Conservation (phyloP, 495 filamentous ascomycete species). For the Xylaria cubensis region DNA sequence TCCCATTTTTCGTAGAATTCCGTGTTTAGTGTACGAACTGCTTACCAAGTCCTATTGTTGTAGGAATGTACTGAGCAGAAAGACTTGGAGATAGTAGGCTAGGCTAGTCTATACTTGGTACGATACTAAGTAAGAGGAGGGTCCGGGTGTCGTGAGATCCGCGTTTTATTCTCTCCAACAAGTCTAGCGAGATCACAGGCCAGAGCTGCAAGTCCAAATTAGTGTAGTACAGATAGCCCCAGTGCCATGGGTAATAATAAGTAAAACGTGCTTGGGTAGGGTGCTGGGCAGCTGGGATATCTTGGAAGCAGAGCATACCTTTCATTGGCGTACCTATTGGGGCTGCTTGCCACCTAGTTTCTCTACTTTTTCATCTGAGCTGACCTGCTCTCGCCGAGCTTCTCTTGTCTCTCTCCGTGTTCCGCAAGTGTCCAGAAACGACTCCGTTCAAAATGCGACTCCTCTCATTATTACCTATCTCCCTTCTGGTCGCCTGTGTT, state of each 20-base stretch:
- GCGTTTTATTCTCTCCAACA: constrained; percentile 28
- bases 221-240: not conserved
- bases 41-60: not conserved
- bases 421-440: not conserved
- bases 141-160: constrained; percentile 24
- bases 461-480: constrained; percentile 28
- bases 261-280: constrained; percentile 6
- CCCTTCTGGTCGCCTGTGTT: constrained; percentile 24
- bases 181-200: constrained; percentile 13
- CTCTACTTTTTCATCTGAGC: not conserved
- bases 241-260: constrained; percentile 8
- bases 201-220: constrained; percentile 9
- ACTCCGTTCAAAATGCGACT: constrained; percentile 32
- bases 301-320: too few relatives aligned
- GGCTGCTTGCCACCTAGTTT: constrained; percentile 7
- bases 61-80: not conserved
- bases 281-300: not conserved
- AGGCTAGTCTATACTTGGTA: not conserved
- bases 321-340: not conserved
- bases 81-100: not conserved
- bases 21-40: not conserved
- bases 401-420: not conserved
- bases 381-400: constrained; percentile 1
- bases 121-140: not conserved
- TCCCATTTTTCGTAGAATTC: not conserved